Percentiles rank a stretch among this genome's conserved stretches.
Evolutionary conservation across 2,329 filamentous ascomycete species (phyloP).

Genomic region (Fusarium drepaniforme): DNA sequence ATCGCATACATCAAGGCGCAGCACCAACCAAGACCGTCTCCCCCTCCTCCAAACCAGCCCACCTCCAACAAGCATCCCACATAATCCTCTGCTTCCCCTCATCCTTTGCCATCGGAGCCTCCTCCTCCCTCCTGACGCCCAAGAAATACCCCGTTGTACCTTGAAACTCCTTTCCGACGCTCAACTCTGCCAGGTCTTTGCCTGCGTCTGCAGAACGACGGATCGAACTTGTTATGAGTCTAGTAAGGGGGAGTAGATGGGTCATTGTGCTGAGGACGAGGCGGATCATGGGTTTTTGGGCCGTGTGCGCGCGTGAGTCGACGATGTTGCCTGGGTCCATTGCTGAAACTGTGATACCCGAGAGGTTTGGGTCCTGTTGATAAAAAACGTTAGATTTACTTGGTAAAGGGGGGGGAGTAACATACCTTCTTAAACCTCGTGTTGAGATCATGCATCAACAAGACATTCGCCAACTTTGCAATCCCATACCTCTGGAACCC

Average conservation of each 20-base stretch:
- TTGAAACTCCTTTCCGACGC: constrained; percentile 19
- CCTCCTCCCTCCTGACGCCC: not conserved
- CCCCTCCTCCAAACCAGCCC: constrained; percentile 13
- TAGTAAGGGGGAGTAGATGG: constrained; percentile 11
- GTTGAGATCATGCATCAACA: constrained; percentile 44
- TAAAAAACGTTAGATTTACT: not conserved
- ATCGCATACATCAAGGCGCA: not conserved
- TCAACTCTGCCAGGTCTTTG: constrained; percentile 23
- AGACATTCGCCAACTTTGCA: constrained; percentile 38
- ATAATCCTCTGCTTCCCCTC: not conserved
- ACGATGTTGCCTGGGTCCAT: constrained; percentile 41
- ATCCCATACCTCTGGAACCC: constrained; percentile 42
- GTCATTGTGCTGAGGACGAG: not conserved
- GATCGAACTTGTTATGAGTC: constrained; percentile 16
- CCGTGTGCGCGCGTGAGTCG: constrained; percentile 34
- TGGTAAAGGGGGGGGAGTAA: no score
- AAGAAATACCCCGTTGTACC: constrained; percentile 21
- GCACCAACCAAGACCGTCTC: constrained; percentile 27
- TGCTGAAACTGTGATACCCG: constrained; percentile 34
- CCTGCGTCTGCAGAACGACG: constrained; percentile 29
- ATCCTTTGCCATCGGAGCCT: constrained; percentile 14
- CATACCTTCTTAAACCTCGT: constrained; percentile 22
- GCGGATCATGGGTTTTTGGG: constrained; percentile 18
- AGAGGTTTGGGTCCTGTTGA: constrained; percentile 27
- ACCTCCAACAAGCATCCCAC: constrained; percentile 37